Evolutionary conservation across 1,284 basidiomycete genomes (phyloP), one percentile per base, ranked within the genome.

Genomic region (Puccinia coronata): DNA sequence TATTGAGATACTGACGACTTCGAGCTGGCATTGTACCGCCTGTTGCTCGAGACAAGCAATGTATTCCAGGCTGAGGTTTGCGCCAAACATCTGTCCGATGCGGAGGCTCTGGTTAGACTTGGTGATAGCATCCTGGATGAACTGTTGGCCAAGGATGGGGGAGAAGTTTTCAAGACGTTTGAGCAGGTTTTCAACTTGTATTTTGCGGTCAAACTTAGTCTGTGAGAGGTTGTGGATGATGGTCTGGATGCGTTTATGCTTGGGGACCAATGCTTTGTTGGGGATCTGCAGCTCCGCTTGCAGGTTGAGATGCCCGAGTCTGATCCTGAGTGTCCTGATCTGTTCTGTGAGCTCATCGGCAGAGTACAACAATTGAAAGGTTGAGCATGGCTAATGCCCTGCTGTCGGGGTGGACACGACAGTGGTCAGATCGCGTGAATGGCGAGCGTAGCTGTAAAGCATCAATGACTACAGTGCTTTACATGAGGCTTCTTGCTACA

Each of bases 11-110:
- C 76, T 55, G 39, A 80, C 78, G 34, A 61, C 28, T 63, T 80
- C 78, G 12, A 31, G 12, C 72, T 80, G 39, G 43, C 51, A 72
- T 6, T 61, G n/a, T 59, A 47, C 34, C 28, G 41, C 72, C 23
- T 80, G 31, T 49, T 72, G 41, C 41, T 71, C 51, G 6, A 80
- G 53, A 39, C 41, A 51, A 23, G 49, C 43, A 14, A 80, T 71
- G 34, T 72, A 72, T 31, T 80, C 69, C 14, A 72, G 41, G 53
- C 69, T 72, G n/a, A 80, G 69, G 59, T 80, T 57, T 8, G 67
- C 41, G 12, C 69, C 67, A 51, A 71, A 79, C 36, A 49, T 67
- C 65, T 73, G 70, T 39, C 70, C 70, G 47, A 73, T 73, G 1
- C 70, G 34, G 23, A 79, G n/a, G 49, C 34, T 69, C 51, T 57